Evolutionary conservation across 805 yeast genomes (phyloP), one percentile per base, ranked within the genome.

Genomic region (Zygosaccharomyces bisporus): DNA sequence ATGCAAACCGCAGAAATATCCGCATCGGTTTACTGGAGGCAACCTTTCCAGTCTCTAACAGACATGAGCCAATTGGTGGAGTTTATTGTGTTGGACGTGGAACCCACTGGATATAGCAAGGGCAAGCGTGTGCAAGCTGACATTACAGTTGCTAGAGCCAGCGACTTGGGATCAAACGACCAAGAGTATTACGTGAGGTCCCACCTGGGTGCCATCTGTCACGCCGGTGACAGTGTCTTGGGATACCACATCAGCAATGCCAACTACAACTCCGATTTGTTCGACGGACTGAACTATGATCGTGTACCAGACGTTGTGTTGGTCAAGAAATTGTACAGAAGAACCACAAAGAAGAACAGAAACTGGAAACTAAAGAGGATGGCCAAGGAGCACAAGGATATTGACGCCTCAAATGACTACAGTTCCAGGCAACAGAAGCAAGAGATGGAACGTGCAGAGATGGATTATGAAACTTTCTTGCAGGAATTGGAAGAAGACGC

Each of bases 401-500:
- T 87, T 53, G 89, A 82, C 35, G 95, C 93, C 46, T 74, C 79
- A 53, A 81, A 79, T 54, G 79, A 74, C 46, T 64, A 64, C 52
- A 71, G 68, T 49, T 73, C 79, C 2, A 83, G 89, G 70, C 83
- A 79, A 52, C 90, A 87, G 44, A 84, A 79, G 72, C 93, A 86
- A 67, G 96, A 89, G 51, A 81, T 80, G 57, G 98, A 88, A 65
- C 77, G 86, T 57, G 96, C 95, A 4, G 97, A 91, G 69, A 82
- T 80, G 67, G 99, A 91, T 69, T 93, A 88, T 71, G 99, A 91
- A 71, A 63, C 83, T 54, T 93, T 93, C 86, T 78, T 93, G 70
- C 97, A 88, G 71, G 96, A 93, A 67, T 79, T 93, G 64, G 99
- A 93, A 73, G 98, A 93, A 69, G 99, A 93, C 69, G 81, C 81